Conservation (phyloP, 164 flowering plant species). For the Buxus sempervirens region DNA sequence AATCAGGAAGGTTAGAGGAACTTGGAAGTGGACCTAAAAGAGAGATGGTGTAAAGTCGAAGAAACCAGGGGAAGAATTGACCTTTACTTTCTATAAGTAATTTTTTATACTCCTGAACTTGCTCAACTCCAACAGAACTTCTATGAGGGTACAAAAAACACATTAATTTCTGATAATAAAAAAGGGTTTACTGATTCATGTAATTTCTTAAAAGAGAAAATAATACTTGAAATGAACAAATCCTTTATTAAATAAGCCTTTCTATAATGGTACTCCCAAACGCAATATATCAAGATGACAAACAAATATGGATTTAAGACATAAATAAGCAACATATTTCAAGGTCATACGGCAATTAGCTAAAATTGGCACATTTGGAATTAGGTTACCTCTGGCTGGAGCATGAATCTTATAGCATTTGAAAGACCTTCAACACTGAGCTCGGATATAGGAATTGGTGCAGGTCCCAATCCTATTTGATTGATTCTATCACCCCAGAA, state of each 20-base stretch:
- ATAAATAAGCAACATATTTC: not conserved
- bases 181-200: too few species aligned
- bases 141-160: too few species aligned
- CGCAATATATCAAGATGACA: not conserved
- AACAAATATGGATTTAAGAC: not conserved
- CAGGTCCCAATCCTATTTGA: conserved; percentile 76
- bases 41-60: too few species aligned
- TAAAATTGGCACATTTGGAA: not conserved
- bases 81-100: too few species aligned
- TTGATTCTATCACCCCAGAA: conserved; percentile 91
- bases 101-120: too few species aligned
- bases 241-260: not conserved
- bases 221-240: too few species aligned
- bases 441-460: conserved; percentile 75
- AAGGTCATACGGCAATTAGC: not conserved
- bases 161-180: too few species aligned
- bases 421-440: conserved; percentile 67
- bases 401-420: conserved; percentile 78
- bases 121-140: too few species aligned
- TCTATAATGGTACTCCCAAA: not conserved
- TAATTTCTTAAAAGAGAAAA: too few species aligned
- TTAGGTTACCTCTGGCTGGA: conserved; percentile 75
- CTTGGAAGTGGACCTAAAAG: too few species aligned
- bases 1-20: too few species aligned
- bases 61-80: too few species aligned